Conservation (phyloP, 345 rosid genomes). For the Iberis pinnata region DNA sequence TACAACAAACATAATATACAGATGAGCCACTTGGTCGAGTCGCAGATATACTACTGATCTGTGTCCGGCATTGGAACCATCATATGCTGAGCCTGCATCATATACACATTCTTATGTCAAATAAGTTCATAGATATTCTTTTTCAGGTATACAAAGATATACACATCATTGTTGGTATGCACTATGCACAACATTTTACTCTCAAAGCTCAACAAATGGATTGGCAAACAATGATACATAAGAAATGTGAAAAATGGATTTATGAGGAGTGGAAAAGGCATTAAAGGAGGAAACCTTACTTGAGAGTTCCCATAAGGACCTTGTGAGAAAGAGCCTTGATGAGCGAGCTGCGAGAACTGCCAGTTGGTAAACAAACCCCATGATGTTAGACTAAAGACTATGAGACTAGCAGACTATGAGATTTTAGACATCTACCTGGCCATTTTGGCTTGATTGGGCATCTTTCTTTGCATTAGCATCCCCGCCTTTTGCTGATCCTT, state of each 20-base stretch:
- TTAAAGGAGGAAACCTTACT: conserved; percentile 38
- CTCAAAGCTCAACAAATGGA: too few relatives aligned
- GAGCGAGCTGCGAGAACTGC: conserved; percentile 46
- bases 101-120: neutral
- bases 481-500: conserved; percentile 66
- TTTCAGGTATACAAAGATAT: too few relatives aligned
- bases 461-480: conserved; percentile 57
- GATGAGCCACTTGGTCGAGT: too few relatives aligned
- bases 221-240: neutral
- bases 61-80: conserved; percentile 59
- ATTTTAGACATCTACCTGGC: conserved; percentile 42
- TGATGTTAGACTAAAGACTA: conserved; percentile 8
- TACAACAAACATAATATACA: too few relatives aligned
- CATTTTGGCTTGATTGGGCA: conserved; percentile 41
- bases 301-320: conserved; percentile 53
- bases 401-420: neutral
- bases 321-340: conserved; percentile 49
- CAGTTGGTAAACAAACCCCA: conserved; percentile 3
- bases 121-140: too few relatives aligned
- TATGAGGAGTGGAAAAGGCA: conserved; percentile 1
- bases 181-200: too few relatives aligned
- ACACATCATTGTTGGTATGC: neutral
- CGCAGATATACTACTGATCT: too few relatives aligned
- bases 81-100: conserved; percentile 55
- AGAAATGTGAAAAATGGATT: neutral